Base-by-base conservation (phyloP, 305 asterid species). In the Plantago lanceolata region DNA sequence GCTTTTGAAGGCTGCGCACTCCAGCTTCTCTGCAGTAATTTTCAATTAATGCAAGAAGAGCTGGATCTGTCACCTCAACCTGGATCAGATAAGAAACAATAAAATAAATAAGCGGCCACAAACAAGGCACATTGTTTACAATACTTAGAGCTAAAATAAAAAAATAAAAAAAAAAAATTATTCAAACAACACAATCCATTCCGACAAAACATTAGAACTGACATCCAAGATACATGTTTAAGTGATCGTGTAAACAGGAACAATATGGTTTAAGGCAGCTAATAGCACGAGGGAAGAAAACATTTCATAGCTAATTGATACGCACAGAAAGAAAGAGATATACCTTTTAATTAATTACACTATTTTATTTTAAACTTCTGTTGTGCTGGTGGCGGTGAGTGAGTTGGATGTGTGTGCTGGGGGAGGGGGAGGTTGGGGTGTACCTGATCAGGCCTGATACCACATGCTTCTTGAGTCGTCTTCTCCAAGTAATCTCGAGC, bases 21-120 rank as follows among this genome's bases (percentile, higher is more conserved):
- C 99, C 99, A 5, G 99, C 95, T 84, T 93, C 99, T 82, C 99
- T 76, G 84, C 97, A 93, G 74, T 93, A 93, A 81, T 79, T 89
- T 76, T 93, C 99, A 53, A 89, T 87, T 73, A 93, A 74, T 60
- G 86, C 85, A 61, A 93, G 96, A 69, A 89, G 92, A 60, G 99
- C 96, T 53, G 90, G 68, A 81, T 87, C 86, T 51, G 96, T 84
- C 75, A 93, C 85, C 80, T 89, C 96, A 67, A 93, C 99, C 97
- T 93, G 84, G 56, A 68, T 37, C 62, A 71, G 66, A 48, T 57
- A 63, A 48, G 9, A 62, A 11, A 40, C 65, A 11, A 20, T 52
- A 63, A 21, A 66, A 55, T 59, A 17, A 65, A 21, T 17, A 63
- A 64, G 56, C 37, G 48, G 71, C 57, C 3, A 64, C 43, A 28